Evolutionary conservation across 2,329 filamentous ascomycete species (phyloP), one percentile per base, ranked within the genome.

Genomic region (Stemphylium vesicarium): DNA sequence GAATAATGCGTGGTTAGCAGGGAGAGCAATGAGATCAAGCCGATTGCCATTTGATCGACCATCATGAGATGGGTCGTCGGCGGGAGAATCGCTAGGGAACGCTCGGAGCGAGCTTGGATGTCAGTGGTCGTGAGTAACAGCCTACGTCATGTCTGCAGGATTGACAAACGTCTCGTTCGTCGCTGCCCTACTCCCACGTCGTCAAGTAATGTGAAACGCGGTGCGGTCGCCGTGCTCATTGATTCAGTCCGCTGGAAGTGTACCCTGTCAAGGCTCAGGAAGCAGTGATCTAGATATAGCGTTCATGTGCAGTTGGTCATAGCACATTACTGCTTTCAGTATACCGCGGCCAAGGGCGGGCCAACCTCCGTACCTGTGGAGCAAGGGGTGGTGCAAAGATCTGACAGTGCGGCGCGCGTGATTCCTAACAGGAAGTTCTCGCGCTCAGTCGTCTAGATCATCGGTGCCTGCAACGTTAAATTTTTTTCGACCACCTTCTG

Each of bases 401-500:
- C 53, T 57, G 56, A 60, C 60, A 50, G 66, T 71, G 70, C 71
- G 66, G 70, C 64, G 66, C 62, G 63, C 52, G 58, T 41, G 51
- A 60, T 56, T 61, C 62, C 61, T 68, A 66, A 63, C 59, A 62
- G 63, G 63, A 68, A 62, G 68, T 63, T 61, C 60, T 66, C 59
- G 65, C 61, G 60, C 59, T 72, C 68, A 67, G 41, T 75, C 74
- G 60, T 76, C 74, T 71, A 74, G 69, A 63, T 91, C 84, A 71
- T 90, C 87, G 76, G 79, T 80, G 81, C 79, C 82, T 77, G 82
- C 89, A 80, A 96, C 88, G 79, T 88, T 93, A 80, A 98, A 92
- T 82, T 91, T 96, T 78, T 89, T 92, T 71, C 93, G 86, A 68
- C 90, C 90, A 72, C 85, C 85, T 68, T 89, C 90, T 61, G 90